Conservation (phyloP, 2,329 filamentous ascomycete species). For the Thielaviopsis euricoi region DNA sequence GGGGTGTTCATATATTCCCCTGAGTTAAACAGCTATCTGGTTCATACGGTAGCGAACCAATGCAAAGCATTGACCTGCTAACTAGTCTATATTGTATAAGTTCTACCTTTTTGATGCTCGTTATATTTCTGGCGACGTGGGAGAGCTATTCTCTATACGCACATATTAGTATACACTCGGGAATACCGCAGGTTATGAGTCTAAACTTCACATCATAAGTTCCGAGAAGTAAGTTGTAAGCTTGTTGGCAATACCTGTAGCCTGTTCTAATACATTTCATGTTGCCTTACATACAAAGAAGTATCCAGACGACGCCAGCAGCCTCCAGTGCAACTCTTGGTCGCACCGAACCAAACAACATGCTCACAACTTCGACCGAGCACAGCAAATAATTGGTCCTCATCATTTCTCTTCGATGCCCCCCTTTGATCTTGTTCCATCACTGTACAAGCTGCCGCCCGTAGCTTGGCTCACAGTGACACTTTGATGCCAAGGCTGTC, state of each 20-base stretch:
- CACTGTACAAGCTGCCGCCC: neutral
- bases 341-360: slow-evolving; percentile 1
- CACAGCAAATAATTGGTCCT: neutral
- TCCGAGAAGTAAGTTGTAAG: neutral
- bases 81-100: no score
- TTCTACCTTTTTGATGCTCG: neutral
- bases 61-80: neutral
- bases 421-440: neutral
- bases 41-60: neutral
- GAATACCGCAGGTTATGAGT: neutral
- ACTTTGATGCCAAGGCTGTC: neutral
- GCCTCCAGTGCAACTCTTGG: neutral
- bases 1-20: neutral
- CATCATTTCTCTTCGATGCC: neutral
- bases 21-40: neutral
- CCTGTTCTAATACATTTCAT: neutral
- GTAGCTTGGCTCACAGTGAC: neutral
- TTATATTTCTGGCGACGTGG: neutral
- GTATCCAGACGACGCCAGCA: neutral
- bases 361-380: neutral
- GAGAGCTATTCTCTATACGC: no score
- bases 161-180: neutral
- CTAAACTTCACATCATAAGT: neutral
- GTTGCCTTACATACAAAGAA: neutral
- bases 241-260: no score